Base-by-base conservation (phyloP, 2,329 filamentous ascomycete genomes). In the Neofusicoccum laricinum region DNA sequence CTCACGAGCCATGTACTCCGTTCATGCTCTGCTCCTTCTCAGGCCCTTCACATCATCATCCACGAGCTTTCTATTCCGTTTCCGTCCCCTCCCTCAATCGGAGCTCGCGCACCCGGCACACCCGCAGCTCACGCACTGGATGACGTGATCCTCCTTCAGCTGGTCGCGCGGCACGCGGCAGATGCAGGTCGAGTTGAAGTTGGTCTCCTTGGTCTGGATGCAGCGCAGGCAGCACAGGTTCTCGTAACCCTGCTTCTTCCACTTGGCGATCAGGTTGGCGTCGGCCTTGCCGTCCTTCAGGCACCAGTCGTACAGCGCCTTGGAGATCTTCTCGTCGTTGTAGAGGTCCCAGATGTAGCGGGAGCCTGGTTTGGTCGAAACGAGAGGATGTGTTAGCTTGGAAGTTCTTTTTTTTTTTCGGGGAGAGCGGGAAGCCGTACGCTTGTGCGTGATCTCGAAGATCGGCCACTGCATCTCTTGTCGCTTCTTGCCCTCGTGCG, bases 211-310 rank as follows among this genome's bases (percentile, higher is more conserved):
- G n/a, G 95, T 97, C 79, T 99, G 95, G 64, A 99, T 94, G 78
- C 95, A 99, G 67, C 93, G 88, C 63, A 97, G 83, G 77, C 95
- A 99, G 79, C 95, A 99, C 48, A 99, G 81, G 88, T 98, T 97
- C 79, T 99, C 95, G 73, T 99, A 99, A 15, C 95, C 95, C 73
- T 96, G 91, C 82, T 99, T 99, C 87, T 99, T 99, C 95, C 95
- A 99, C 81, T 99, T 99, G 14, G 95, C 95, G 74, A 99, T 98
- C 74, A 99, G 81, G 82, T 93, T 95, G 50, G 91, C 88, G 79
- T 99, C 95, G 4, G 93, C 95, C 76, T 99, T 98, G 57, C 89
- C 89, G 75, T 99, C 97, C 85, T 99, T 99, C 66, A 99, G 82
- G 68, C 98, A 81, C 89, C 92, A 99, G 70, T 98, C 95, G 79